phyloP scores from a whole-genome alignment of 495 filamentous ascomycete species.

The Xylaria venustula region DNA sequence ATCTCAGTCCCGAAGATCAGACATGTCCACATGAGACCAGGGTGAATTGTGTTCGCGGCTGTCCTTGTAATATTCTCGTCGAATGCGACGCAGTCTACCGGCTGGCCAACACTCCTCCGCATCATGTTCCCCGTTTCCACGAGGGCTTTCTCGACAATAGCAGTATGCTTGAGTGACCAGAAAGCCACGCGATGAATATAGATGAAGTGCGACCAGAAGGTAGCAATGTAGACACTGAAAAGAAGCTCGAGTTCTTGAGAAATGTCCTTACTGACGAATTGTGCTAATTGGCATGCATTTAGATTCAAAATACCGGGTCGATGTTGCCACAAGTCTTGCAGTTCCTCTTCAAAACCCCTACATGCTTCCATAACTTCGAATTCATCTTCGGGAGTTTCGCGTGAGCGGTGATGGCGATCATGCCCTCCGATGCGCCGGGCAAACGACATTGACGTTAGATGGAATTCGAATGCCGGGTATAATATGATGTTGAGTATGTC shows the following conservation, averaged over 20 bases:
- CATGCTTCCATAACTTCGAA: conserved; percentile 10
- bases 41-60: neutral
- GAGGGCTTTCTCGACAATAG: neutral
- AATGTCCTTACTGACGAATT: conserved; percentile 7
- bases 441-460: conserved; percentile 1
- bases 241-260: conserved; percentile 6
- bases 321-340: conserved; percentile 6
- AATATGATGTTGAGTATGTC: conserved; percentile 7
- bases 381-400: conserved; percentile 12
- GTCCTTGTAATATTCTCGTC: neutral
- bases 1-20: conserved; percentile 6
- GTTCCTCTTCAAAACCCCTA: conserved; percentile 7
- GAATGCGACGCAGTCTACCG: neutral
- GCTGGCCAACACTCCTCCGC: conserved; percentile 2
- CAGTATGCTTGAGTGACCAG: conserved; percentile 9
- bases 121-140: conserved; percentile 5
- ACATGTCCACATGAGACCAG: conserved; percentile 9
- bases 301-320: conserved; percentile 10
- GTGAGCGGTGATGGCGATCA: conserved; percentile 9
- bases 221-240: conserved; percentile 13
- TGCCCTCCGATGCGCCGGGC: conserved; percentile 8
- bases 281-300: neutral
- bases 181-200: conserved; percentile 16
- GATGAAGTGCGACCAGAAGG: conserved; percentile 12
- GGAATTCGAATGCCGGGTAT: conserved; percentile 6